Evolutionary conservation across 139 green algal genomes (phyloP).

Genomic region (Picochlorum sp.): DNA sequence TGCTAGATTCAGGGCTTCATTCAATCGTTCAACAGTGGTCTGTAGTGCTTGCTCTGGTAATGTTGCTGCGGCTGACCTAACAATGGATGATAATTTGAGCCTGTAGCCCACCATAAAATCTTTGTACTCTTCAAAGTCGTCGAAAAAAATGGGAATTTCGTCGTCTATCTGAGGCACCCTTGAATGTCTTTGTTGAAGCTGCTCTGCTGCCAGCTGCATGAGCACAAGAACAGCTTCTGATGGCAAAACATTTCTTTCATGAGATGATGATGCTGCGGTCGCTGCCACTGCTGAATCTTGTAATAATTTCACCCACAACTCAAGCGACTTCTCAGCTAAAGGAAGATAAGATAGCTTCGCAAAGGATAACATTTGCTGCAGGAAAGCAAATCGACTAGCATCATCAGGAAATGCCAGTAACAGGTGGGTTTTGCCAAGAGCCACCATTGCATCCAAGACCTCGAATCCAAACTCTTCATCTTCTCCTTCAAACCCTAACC

Average conservation of each 20-base stretch:
- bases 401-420: not conserved
- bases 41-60: conserved; percentile 36
- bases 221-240: conserved; percentile 28
- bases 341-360: conserved; percentile 53
- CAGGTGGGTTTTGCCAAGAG: conserved; percentile 44
- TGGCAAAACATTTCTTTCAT: conserved; percentile 13
- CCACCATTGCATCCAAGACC: conserved; percentile 49
- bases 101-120: conserved; percentile 38
- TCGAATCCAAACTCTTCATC: conserved; percentile 54
- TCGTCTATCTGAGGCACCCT: conserved; percentile 24
- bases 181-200: conserved; percentile 17
- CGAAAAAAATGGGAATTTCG: conserved; percentile 40
- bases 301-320: conserved; percentile 43
- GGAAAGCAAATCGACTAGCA: conserved; percentile 8
- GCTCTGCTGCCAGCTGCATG: conserved; percentile 33
- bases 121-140: conserved; percentile 37
- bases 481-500: conserved; percentile 36
- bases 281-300: conserved; percentile 5
- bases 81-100: conserved; percentile 20
- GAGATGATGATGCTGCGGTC: not conserved
- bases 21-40: conserved; percentile 24
- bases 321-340: conserved; percentile 47
- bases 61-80: conserved; percentile 21
- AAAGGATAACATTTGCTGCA: conserved; percentile 53
- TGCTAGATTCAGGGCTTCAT: conserved; percentile 6